Base-by-base conservation (phyloP, 1,284 basidiomycete species). In the Papiliotrema terrestris region DNA sequence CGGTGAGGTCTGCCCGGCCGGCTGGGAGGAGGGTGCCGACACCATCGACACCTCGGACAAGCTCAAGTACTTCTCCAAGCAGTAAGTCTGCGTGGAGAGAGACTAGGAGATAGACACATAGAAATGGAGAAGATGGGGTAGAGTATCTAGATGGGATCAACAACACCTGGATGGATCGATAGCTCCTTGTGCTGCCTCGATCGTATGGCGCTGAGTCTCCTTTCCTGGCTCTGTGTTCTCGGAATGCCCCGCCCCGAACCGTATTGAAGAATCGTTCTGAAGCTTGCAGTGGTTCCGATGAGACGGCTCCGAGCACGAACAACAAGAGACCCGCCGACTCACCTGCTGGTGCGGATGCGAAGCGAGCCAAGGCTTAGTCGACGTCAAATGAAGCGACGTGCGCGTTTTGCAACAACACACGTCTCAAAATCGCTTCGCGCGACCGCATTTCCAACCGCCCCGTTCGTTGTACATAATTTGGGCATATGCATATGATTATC, bases 1-100 rank as follows among this genome's bases (percentile, higher is more conserved):
- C 72, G 91, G 91, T 45, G 90, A 94, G 75, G 89, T 91, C 49
- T 94, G 91, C 82, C 91, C 91, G 22, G 86, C 85, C 25, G 89
- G 89, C 78, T 94, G 91, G 91, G 69, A 75, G 63, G 67, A 71
- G 61, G 71, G 69, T 51, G 60, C 61, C 49, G 68, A 66, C 58
- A 71, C 68, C 29, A 70, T 69, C 57, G 68, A 75, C 61, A 73
- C 72, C 39, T 59, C 56, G 42, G 83, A 80, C 55, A 87, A 86
- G 59, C 77, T 85, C 52, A 87, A 89, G 67, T 92, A 91, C 78
- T 92, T 93, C 60, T 58, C 61, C 49, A 74, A 74, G 68, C 72
- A 74, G 72, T 74, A 69, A 72, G 72, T 65, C 23, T 15, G 11
- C 29, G 17, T 39, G 20, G 29, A n/a, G 23, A n/a, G 23, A 17